A percentile compares a stretch with the other conserved stretches of the same genome.
These are phyloP conservation scores for Acrasis kona DNA, from an alignment of 78 protist genomes.

Conservation along the genomic window DNA sequence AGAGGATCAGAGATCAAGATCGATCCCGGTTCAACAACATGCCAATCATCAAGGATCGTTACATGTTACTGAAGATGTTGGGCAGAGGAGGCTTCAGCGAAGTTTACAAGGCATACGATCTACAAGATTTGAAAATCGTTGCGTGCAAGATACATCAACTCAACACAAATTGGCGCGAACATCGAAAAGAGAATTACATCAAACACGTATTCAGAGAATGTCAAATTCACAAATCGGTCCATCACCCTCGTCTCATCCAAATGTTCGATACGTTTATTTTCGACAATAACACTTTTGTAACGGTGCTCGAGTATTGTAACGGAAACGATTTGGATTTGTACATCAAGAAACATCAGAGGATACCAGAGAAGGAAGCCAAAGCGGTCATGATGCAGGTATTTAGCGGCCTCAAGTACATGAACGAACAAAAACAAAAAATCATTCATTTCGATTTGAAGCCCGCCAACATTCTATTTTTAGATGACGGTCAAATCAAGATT, in stretches of 20 bases:
- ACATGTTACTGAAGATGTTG: constrained; percentile 51
- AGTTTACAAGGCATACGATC: constrained; percentile 75
- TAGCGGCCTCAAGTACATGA: constrained; percentile 65
- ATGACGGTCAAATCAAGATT: constrained; percentile 4
- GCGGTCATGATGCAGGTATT: constrained; percentile 28
- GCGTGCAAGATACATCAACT: constrained; percentile 87
- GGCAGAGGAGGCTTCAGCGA: constrained; percentile 86
- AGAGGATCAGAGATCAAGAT: neutral
- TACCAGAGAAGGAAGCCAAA: constrained; percentile 61
- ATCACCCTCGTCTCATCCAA: constrained; percentile 57
- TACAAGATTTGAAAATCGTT: constrained; percentile 24
- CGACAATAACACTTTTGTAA: constrained; percentile 33
- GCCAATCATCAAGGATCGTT: constrained; percentile 24
- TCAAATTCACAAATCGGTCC: constrained; percentile 45
- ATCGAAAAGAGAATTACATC: constrained; percentile 26
- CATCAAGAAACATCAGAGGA: constrained; percentile 18
- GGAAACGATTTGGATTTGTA: constrained; percentile 53
- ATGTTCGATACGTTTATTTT: constrained; percentile 52
- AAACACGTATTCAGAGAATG: constrained; percentile 74
- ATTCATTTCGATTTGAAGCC: constrained; percentile 94
- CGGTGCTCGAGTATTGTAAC: constrained; percentile 69
- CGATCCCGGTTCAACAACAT: neutral
- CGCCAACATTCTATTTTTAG: constrained; percentile 44
- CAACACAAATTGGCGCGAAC: constrained; percentile 48
- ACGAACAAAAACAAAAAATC: constrained; percentile 24